phyloP scores from a whole-genome alignment of 2,329 filamentous ascomycete genomes.

The Dryadomyces quercus-mongolicae region DNA sequence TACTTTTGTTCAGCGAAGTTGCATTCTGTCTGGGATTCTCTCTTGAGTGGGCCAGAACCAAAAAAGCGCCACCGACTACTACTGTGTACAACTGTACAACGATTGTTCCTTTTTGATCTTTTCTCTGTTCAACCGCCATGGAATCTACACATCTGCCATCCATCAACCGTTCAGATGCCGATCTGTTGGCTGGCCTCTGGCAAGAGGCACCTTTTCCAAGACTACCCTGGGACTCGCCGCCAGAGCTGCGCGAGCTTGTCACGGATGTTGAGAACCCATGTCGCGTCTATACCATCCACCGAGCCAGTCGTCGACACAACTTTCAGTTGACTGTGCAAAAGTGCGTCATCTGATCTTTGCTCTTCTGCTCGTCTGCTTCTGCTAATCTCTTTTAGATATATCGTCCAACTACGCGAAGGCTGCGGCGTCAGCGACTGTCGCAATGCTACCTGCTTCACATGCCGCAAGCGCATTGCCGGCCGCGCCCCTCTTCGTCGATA shows the following conservation, averaged over 20 bases:
- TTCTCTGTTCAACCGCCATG: constrained; percentile 23
- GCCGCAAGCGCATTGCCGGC: constrained; percentile 53
- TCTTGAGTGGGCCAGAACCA: too few species aligned
- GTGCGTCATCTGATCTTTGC: constrained; percentile 22
- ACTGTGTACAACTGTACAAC: too few species aligned
- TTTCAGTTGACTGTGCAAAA: constrained; percentile 57
- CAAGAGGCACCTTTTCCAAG: constrained; percentile 46
- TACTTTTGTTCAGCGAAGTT: too few species aligned
- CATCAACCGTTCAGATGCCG: constrained; percentile 21
- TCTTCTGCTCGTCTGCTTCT: background rate
- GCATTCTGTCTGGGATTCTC: too few species aligned
- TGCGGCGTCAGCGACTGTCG: constrained; percentile 58
- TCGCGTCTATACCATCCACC: constrained; percentile 47
- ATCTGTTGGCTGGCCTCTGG: constrained; percentile 47
- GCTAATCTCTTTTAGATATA: constrained; percentile 43
- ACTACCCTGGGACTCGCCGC: constrained; percentile 47
- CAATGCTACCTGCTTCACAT: constrained; percentile 71
- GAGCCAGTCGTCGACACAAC: constrained; percentile 46
- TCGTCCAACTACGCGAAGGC: constrained; percentile 70
- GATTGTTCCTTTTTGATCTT: background rate
- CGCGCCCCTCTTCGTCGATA: constrained; percentile 64
- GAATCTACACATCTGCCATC: constrained; percentile 22
- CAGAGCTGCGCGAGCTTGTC: constrained; percentile 41
- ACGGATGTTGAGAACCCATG: constrained; percentile 49
- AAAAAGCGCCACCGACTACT: background rate